Percentiles rank a stretch among this genome's conserved stretches.
phyloP scores from a whole-genome alignment of 495 filamentous ascomycete species.

The Xylaria castorea region DNA sequence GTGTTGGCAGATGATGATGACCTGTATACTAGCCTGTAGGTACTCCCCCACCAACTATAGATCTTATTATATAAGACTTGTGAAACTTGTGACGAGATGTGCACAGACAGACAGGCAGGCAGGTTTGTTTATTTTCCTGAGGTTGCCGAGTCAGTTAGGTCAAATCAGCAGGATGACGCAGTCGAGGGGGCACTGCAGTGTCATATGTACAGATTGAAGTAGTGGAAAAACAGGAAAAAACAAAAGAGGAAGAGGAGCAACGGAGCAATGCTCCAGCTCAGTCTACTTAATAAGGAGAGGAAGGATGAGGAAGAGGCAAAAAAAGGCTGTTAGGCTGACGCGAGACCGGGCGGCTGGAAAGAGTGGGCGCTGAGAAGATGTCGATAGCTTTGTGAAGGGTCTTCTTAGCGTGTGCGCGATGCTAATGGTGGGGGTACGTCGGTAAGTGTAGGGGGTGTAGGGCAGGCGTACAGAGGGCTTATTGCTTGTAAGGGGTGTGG shows the following conservation, averaged over 20 bases:
- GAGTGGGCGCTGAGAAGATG: constrained; percentile 12
- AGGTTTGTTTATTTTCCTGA: not conserved
- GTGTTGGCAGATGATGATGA: constrained; percentile 22
- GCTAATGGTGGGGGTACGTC: not conserved
- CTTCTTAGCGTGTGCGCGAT: not conserved
- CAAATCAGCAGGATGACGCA: constrained; percentile 22
- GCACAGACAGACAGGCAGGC: not conserved
- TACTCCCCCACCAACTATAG: not conserved
- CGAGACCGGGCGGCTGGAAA: constrained; percentile 24
- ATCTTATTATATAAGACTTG: not conserved
- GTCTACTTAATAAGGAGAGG: constrained; percentile 8
- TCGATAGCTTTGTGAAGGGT: not conserved
- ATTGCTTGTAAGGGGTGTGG: not conserved
- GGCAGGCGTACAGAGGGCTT: not conserved
- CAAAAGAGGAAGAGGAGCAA: not conserved
- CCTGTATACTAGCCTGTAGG: not conserved
- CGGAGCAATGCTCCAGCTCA: not conserved
- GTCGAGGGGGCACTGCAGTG: constrained; percentile 17
- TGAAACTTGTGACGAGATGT: constrained; percentile 2
- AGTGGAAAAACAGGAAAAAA: not conserved
- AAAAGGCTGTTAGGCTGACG: constrained; percentile 30
- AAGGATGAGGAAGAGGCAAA: constrained; percentile 12
- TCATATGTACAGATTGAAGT: constrained; percentile 9
- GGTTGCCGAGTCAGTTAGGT: not conserved
- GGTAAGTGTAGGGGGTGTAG: not conserved